phyloP scores from a whole-genome alignment of 345 rosid species.

The Clausena lansium region DNA sequence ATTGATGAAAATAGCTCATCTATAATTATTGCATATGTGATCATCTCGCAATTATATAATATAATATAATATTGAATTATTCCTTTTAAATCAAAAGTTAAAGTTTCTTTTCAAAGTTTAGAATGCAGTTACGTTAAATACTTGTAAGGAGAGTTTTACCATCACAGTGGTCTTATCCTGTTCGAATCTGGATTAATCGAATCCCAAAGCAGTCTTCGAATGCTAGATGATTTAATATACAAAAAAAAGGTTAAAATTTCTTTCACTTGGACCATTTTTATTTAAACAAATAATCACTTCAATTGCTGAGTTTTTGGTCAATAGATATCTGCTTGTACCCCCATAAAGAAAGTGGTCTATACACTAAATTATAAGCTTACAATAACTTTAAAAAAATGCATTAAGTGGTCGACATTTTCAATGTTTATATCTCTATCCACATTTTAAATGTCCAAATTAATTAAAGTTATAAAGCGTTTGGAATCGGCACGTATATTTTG shows the following conservation, averaged over 20 bases:
- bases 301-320: background rate
- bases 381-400: background rate
- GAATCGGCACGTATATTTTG: background rate
- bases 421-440: background rate
- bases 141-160: no score
- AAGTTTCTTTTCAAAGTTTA: no score
- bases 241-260: background rate
- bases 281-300: background rate
- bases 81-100: background rate
- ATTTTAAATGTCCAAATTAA: background rate
- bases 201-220: no score
- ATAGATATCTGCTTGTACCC: background rate
- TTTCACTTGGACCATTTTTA: conserved; percentile 2
- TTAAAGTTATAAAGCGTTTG: background rate
- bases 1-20: no score
- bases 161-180: no score
- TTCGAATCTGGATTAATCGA: no score
- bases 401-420: conserved; percentile 5
- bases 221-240: no score
- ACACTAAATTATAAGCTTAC: background rate
- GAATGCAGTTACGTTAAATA: no score
- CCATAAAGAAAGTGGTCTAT: background rate
- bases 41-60: background rate
- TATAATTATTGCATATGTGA: background rate
- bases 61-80: background rate